Evolutionary conservation across 768 basidiomycete genomes (phyloP).

Genomic region (Strobilomyces echinocephalus): DNA sequence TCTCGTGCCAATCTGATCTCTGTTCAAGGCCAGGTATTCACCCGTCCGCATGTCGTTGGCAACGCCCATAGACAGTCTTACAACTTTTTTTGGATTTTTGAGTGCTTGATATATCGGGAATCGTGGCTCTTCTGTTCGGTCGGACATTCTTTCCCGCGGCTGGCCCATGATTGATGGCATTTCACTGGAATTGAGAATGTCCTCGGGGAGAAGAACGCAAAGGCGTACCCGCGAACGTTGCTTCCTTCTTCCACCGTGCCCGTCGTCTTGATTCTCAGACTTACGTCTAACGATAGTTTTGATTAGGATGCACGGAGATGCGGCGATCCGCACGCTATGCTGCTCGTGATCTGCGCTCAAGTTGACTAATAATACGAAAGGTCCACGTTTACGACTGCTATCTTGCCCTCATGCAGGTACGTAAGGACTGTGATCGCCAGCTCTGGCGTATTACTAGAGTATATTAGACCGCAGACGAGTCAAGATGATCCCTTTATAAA

Average conservation of each 20-base stretch:
- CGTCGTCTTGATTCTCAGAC: background rate
- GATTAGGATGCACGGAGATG: background rate
- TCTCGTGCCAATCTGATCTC: background rate
- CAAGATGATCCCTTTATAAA: background rate
- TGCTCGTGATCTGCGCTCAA: background rate
- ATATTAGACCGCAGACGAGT: background rate
- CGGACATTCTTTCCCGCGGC: background rate
- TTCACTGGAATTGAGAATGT: background rate
- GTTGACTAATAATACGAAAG: background rate
- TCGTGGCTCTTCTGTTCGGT: background rate
- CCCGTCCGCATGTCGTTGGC: background rate
- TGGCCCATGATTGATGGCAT: background rate
- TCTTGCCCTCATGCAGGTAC: background rate
- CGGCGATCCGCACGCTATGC: background rate
- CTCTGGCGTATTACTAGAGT: background rate
- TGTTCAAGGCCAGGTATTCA: background rate
- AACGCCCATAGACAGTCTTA: background rate
- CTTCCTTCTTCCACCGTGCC: background rate
- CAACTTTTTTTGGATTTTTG: background rate
- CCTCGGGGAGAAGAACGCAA: slow-evolving; percentile 1
- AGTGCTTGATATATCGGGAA: background rate
- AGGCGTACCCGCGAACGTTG: background rate
- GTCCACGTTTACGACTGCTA: too few species aligned
- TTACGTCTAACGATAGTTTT: background rate
- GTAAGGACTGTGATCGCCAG: background rate